These are phyloP conservation scores for Bocquillonia castaneifolia DNA, from an alignment of 441 rosid species.

Conservation along the genomic window DNA sequence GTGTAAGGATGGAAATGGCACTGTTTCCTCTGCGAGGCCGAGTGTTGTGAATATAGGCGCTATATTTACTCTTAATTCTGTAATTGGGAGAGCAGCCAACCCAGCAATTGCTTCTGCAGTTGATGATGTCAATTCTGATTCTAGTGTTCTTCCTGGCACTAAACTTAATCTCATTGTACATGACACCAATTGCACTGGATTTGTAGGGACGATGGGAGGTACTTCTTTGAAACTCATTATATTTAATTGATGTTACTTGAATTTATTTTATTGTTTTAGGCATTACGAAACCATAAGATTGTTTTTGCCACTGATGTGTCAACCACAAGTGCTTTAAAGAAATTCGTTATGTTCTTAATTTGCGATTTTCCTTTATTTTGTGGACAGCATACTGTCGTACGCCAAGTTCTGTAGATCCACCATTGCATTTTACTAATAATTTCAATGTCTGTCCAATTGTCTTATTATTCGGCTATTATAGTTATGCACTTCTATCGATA, in stretches of 20 bases:
- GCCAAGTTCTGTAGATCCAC: no score
- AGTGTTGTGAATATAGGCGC: constrained; percentile 56
- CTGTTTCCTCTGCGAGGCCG: constrained; percentile 41
- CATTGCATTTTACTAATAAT: background rate
- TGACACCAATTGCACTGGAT: constrained; percentile 83
- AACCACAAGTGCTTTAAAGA: no score
- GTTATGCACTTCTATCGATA: background rate
- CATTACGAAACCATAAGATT: background rate
- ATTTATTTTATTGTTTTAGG: background rate
- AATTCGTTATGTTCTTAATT: constrained; percentile 3
- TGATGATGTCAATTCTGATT: constrained; percentile 68
- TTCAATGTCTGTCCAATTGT: background rate
- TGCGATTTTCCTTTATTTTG: background rate
- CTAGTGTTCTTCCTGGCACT: constrained; percentile 48
- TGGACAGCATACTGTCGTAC: no score
- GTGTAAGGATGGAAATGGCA: constrained; percentile 36
- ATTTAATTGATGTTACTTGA: background rate
- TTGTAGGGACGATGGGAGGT: constrained; percentile 81
- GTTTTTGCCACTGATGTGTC: no score
- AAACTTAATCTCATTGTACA: constrained; percentile 40
- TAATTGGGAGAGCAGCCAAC: constrained; percentile 67
- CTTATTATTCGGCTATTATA: background rate
- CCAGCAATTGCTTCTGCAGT: constrained; percentile 65
- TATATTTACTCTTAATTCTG: constrained; percentile 64
- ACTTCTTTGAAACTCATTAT: constrained; percentile 19